These are phyloP conservation scores for Periconia digitata DNA, from an alignment of 2,329 filamentous ascomycete genomes.

Conservation along the genomic window DNA sequence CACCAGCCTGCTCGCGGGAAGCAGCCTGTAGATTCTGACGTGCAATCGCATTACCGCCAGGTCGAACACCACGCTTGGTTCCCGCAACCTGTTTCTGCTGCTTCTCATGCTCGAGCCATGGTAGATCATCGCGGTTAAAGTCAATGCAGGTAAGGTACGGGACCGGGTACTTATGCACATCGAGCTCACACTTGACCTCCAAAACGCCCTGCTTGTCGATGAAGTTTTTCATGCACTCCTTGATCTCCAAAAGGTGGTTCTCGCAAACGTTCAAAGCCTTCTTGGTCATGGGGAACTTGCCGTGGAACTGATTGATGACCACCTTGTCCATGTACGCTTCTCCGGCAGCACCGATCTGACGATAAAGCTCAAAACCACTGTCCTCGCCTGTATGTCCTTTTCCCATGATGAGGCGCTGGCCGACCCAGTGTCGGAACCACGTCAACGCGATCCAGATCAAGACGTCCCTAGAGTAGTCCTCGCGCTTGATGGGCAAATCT, in stretches of 20 bases:
- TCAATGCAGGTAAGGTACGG: slow-evolving; percentile 50
- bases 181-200: slow-evolving; percentile 43
- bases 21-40: slow-evolving; percentile 22
- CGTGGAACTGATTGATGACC: slow-evolving; percentile 44
- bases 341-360: slow-evolving; percentile 42
- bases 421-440: slow-evolving; percentile 53
- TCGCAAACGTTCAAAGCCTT: slow-evolving; percentile 48
- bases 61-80: slow-evolving; percentile 21
- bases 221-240: slow-evolving; percentile 45
- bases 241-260: slow-evolving; percentile 45
- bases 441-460: slow-evolving; percentile 54
- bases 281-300: slow-evolving; percentile 46
- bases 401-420: slow-evolving; percentile 43
- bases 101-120: slow-evolving; percentile 35
- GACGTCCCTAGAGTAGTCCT: slow-evolving; percentile 52
- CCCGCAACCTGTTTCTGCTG: slow-evolving; percentile 1
- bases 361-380: slow-evolving; percentile 51
- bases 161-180: slow-evolving; percentile 40
- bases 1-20: slow-evolving; percentile 12
- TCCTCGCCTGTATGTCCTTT: slow-evolving; percentile 45
- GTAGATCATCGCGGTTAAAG: slow-evolving; percentile 45
- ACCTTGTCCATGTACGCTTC: slow-evolving; percentile 47
- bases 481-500: slow-evolving; percentile 41
- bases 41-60: slow-evolving; percentile 33
- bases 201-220: slow-evolving; percentile 43